phyloP scores from a whole-genome alignment of 805 yeast genomes.

The Ogataea paraovalis region DNA sequence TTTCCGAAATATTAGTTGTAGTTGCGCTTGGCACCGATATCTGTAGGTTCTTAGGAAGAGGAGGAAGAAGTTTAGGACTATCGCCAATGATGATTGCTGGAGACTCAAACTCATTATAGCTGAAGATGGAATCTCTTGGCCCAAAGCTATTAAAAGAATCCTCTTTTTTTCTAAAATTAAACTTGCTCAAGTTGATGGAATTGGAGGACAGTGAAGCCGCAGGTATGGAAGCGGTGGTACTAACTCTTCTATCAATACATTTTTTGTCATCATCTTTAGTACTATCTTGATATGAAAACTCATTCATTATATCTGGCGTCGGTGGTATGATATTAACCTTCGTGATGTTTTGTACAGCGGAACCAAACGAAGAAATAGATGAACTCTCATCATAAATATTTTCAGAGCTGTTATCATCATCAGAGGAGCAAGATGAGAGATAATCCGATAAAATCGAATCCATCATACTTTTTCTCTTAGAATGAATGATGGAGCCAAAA shows the following conservation, averaged over 20 bases:
- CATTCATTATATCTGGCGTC: not conserved
- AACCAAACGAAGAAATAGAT: slow-evolving; percentile 11
- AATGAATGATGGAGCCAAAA: not conserved
- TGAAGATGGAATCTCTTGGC: slow-evolving; percentile 17
- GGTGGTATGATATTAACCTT: not conserved
- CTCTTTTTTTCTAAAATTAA: not conserved
- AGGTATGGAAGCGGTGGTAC: not conserved
- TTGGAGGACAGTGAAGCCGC: not conserved
- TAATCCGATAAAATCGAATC: slow-evolving; percentile 18
- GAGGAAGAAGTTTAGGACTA: not conserved
- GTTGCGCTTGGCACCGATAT: no score
- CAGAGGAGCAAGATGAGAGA: slow-evolving; percentile 10
- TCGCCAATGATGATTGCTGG: slow-evolving; percentile 14
- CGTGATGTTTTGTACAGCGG: not conserved
- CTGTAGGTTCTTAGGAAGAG: not conserved
- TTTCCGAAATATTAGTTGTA: no score
- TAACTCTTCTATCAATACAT: not conserved
- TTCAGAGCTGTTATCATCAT: slow-evolving; percentile 5
- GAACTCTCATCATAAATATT: slow-evolving; percentile 5
- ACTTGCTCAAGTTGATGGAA: not conserved
- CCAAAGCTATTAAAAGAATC: not conserved
- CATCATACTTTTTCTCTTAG: slow-evolving; percentile 13
- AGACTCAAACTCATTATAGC: slow-evolving; percentile 5
- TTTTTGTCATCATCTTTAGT: not conserved
- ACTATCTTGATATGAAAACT: not conserved